Evolutionary conservation across 2,329 filamentous ascomycete species (phyloP).

Genomic region (Parasarocladium wereldwijsianum): DNA sequence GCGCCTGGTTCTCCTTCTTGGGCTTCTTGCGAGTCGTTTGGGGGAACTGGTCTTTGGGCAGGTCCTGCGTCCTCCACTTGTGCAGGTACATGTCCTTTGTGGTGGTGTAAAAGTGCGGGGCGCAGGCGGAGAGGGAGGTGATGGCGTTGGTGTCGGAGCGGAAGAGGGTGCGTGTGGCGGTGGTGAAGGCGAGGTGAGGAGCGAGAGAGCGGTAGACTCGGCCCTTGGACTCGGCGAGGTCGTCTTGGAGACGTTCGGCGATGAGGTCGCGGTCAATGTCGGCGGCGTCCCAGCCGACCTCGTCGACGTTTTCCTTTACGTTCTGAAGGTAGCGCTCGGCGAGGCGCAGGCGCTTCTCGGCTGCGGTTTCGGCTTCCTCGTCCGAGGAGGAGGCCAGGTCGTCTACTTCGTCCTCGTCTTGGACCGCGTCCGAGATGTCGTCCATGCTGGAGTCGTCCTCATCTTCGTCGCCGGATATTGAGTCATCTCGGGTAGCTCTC

Average conservation of each 20-base stretch:
- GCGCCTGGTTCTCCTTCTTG: slow-evolving; percentile 42
- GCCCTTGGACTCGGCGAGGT: slow-evolving; percentile 84
- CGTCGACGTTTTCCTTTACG: slow-evolving; percentile 68
- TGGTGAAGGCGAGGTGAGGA: slow-evolving; percentile 52
- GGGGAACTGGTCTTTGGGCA: slow-evolving; percentile 43
- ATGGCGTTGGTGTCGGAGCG: slow-evolving; percentile 63
- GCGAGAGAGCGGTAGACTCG: slow-evolving; percentile 74
- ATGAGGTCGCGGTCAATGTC: slow-evolving; percentile 89
- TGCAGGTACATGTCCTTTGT: slow-evolving; percentile 72
- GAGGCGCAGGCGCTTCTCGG: slow-evolving; percentile 71
- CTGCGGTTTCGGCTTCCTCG: slow-evolving; percentile 76
- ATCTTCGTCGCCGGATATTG: slow-evolving; percentile 75
- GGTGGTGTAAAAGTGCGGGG: slow-evolving; percentile 75
- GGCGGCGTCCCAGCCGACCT: slow-evolving; percentile 76
- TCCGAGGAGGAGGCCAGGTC: slow-evolving; percentile 35
- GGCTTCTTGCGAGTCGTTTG: slow-evolving; percentile 43
- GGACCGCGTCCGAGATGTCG: slow-evolving; percentile 26
- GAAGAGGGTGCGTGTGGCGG: slow-evolving; percentile 56
- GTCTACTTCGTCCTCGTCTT: slow-evolving; percentile 26
- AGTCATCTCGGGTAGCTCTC: slow-evolving; percentile 37
- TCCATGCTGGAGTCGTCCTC: slow-evolving; percentile 42
- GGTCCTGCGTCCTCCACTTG: slow-evolving; percentile 74
- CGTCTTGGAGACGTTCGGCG: slow-evolving; percentile 77
- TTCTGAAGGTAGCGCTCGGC: slow-evolving; percentile 91
- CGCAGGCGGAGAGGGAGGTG: slow-evolving; percentile 65